A percentile compares a stretch with the other conserved stretches of the same genome.
phyloP scores from a whole-genome alignment of 2,329 filamentous ascomycete species.

The Talaromyces pinophilus region DNA sequence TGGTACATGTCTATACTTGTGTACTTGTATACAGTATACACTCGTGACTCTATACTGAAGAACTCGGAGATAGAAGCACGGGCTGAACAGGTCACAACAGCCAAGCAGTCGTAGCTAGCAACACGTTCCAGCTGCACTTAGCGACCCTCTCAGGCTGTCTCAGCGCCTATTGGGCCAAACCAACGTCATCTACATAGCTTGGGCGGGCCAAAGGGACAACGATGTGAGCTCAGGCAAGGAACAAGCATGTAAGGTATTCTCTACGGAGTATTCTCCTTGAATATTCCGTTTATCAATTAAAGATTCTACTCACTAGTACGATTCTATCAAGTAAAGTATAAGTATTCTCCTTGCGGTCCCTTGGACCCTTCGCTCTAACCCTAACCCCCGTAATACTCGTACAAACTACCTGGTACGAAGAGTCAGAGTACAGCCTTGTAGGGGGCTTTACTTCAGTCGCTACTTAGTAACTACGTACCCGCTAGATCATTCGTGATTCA shows the following conservation, averaged over 20 bases:
- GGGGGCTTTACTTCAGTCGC: background rate
- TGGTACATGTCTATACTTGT: background rate
- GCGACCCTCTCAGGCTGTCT: background rate
- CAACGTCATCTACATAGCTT: constrained; percentile 15
- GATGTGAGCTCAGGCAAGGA: constrained; percentile 10
- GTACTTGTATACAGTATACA: background rate
- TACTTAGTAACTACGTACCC: background rate
- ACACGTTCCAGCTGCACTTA: constrained; percentile 17
- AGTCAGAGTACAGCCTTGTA: constrained; percentile 6
- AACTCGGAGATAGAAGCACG: constrained; percentile 3
- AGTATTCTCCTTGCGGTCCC: constrained; percentile 7
- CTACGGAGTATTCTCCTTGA: constrained; percentile 1
- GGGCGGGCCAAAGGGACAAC: constrained; percentile 2
- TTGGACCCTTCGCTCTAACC: background rate
- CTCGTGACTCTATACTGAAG: background rate
- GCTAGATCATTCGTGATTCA: background rate
- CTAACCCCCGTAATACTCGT: background rate
- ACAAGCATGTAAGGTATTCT: constrained; percentile 2
- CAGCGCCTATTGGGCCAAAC: constrained; percentile 10
- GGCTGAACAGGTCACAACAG: background rate
- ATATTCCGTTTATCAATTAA: background rate
- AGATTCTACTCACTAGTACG: background rate
- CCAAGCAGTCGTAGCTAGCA: constrained; percentile 3
- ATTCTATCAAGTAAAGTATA: background rate
- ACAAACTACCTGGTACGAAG: background rate